A percentile compares a stretch with the other conserved stretches of the same genome.
These are phyloP conservation scores for Cryptococcus hybrid DNA, from an alignment of 1,284 basidiomycete genomes.

Conservation along the genomic window DNA sequence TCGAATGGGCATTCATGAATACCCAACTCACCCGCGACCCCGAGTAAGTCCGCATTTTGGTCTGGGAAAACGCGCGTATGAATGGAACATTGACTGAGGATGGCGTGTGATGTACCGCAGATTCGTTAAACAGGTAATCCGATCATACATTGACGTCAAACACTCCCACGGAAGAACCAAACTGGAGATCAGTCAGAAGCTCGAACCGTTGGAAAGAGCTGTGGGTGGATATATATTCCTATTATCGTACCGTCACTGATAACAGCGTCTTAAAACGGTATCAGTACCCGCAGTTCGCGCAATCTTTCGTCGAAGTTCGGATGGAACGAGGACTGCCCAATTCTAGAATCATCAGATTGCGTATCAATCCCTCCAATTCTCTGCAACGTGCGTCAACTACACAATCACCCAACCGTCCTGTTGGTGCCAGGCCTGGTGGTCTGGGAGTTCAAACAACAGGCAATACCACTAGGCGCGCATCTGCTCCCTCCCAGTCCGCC, in stretches of 20 bases:
- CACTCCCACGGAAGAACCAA: conserved; percentile 22
- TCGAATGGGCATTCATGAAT: conserved; percentile 7
- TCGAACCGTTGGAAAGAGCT: conserved; percentile 30
- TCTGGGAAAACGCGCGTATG: background rate
- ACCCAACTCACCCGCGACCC: conserved; percentile 8
- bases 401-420: background rate
- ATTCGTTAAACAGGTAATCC: conserved; percentile 33
- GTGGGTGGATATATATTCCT: conserved; percentile 16
- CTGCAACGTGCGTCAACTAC: background rate
- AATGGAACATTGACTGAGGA: background rate
- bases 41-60: conserved; percentile 9
- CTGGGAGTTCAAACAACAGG: background rate
- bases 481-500: background rate
- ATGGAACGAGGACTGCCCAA: conserved; percentile 17
- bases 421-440: background rate
- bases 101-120: conserved; percentile 3
- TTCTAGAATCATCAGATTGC: conserved; percentile 12
- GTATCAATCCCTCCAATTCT: background rate
- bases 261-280: background rate
- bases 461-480: background rate
- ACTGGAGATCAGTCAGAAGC: conserved; percentile 29
- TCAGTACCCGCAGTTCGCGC: conserved; percentile 20
- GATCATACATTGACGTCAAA: conserved; percentile 32
- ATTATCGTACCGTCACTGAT: background rate
- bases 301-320: conserved; percentile 21